Conservation (phyloP, 2,329 filamentous ascomycete species). For the Claviceps arundinis region DNA sequence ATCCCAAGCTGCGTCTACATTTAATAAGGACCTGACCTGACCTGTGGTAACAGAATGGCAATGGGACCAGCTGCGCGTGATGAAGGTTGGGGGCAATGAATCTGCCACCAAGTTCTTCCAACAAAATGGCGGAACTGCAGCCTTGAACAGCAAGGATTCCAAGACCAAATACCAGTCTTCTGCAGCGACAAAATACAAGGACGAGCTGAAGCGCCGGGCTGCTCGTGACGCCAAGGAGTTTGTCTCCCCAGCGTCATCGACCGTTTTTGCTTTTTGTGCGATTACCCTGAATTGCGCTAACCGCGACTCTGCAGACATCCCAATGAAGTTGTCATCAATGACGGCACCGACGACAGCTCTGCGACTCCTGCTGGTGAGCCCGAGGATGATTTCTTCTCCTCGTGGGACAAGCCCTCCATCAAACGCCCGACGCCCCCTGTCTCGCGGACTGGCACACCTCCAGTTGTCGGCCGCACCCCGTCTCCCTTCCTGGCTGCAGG, state of each 20-base stretch:
- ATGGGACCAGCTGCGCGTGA: constrained; percentile 93
- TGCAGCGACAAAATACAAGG: constrained; percentile 95
- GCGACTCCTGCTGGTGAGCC: constrained; percentile 70
- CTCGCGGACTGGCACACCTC: constrained; percentile 78
- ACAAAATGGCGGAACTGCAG: constrained; percentile 84
- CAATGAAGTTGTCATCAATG: constrained; percentile 71
- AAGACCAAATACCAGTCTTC: constrained; percentile 95
- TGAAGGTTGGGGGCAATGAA: constrained; percentile 98
- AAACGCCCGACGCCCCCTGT: constrained; percentile 91
- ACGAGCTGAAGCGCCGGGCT: constrained; percentile 79
- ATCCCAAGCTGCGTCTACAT: neutral
- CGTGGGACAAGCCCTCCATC: constrained; percentile 95
- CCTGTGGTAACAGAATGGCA: constrained; percentile 59
- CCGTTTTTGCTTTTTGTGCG: neutral
- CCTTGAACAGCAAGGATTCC: constrained; percentile 87
- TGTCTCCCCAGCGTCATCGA: constrained; percentile 16
- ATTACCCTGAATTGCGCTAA: constrained; percentile 11
- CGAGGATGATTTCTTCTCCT: constrained; percentile 97
- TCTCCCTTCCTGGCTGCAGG: constrained; percentile 83
- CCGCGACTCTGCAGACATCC: constrained; percentile 48
- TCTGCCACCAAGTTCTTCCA: constrained; percentile 98
- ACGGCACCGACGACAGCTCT: constrained; percentile 54
- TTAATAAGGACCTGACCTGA: constrained; percentile 7
- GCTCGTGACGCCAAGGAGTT: constrained; percentile 76
- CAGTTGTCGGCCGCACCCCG: constrained; percentile 62